Percentiles rank a stretch among this genome's conserved stretches.
phyloP scores from a whole-genome alignment of 2,329 filamentous ascomycete genomes.

The Arthrobotrys musiformis region DNA sequence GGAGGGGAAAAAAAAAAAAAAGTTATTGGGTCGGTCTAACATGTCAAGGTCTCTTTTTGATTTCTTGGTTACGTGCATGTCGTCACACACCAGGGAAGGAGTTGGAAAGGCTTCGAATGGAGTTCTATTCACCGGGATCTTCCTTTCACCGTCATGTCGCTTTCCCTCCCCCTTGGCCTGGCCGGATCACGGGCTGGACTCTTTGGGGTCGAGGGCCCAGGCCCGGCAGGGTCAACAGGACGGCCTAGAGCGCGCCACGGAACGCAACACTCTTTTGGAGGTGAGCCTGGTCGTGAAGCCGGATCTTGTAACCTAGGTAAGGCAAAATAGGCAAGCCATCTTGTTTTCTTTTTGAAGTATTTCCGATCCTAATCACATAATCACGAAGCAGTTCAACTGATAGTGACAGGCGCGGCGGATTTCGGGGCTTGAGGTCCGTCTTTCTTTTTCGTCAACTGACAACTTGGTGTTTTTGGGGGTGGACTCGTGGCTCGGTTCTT shows the following conservation, averaged over 20 bases:
- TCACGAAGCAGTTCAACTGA: not conserved
- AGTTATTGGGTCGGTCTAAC: not conserved
- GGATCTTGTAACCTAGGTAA: not conserved
- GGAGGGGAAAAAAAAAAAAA: not conserved
- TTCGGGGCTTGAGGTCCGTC: constrained; percentile 13
- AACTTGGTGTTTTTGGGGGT: not conserved
- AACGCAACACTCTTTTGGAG: constrained; percentile 10
- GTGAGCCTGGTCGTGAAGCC: not conserved
- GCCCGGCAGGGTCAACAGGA: constrained; percentile 32
- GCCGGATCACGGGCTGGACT: constrained; percentile 4
- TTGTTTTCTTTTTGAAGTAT: not conserved
- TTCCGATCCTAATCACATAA: not conserved
- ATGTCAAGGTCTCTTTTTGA: not conserved
- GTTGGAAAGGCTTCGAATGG: not conserved
- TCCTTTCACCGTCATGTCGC: constrained; percentile 20
- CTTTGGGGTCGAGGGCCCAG: constrained; percentile 12
- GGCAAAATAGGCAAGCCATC: not conserved
- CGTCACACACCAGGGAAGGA: constrained; percentile 37
- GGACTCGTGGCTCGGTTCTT: constrained; percentile 1
- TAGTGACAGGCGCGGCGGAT: constrained; percentile 35
- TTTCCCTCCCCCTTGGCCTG: not conserved
- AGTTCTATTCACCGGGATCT: constrained; percentile 19
- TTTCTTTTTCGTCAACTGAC: not conserved
- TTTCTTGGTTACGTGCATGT: constrained; percentile 23
- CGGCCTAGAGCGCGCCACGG: constrained; percentile 41